phyloP scores from a whole-genome alignment of 768 basidiomycete species.

The Podaxis sp. region DNA sequence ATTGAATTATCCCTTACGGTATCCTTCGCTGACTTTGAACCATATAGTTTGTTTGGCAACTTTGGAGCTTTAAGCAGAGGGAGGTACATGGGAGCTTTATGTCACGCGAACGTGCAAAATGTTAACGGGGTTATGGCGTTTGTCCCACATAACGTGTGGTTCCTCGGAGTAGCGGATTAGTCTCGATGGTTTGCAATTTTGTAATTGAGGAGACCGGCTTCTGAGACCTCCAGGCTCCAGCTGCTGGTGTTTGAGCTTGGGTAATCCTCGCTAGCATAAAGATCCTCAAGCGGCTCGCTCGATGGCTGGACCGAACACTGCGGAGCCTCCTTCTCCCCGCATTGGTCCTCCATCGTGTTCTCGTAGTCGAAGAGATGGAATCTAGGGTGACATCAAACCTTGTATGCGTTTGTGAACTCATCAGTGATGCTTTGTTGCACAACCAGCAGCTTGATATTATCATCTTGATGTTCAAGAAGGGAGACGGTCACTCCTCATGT shows the following conservation, averaged over 20 bases:
- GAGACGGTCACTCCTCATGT: neutral
- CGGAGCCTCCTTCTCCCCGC: neutral
- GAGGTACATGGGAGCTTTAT: neutral
- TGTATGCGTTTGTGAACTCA: neutral
- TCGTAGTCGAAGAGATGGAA: neutral
- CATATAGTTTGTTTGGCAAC: neutral
- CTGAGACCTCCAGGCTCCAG: too few relatives aligned
- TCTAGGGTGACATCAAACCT: neutral
- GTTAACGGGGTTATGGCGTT: neutral
- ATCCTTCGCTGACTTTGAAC: constrained; percentile 6
- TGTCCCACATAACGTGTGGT: too few relatives aligned
- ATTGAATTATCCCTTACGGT: neutral
- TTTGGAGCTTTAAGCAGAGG: neutral
- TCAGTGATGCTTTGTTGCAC: neutral
- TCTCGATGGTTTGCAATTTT: too few relatives aligned
- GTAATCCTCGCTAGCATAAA: neutral
- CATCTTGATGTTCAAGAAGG: neutral
- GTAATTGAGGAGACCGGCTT: too few relatives aligned
- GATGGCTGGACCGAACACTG: neutral
- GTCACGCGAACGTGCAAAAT: neutral
- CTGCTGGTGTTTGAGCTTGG: neutral
- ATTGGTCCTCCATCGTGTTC: constrained; percentile 7
- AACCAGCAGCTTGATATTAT: neutral
- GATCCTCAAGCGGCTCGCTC: neutral
- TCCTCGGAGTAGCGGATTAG: too few relatives aligned